These are phyloP conservation scores for Epichloe gansuensis DNA, from an alignment of 2,329 filamentous ascomycete species.

Conservation along the genomic window DNA sequence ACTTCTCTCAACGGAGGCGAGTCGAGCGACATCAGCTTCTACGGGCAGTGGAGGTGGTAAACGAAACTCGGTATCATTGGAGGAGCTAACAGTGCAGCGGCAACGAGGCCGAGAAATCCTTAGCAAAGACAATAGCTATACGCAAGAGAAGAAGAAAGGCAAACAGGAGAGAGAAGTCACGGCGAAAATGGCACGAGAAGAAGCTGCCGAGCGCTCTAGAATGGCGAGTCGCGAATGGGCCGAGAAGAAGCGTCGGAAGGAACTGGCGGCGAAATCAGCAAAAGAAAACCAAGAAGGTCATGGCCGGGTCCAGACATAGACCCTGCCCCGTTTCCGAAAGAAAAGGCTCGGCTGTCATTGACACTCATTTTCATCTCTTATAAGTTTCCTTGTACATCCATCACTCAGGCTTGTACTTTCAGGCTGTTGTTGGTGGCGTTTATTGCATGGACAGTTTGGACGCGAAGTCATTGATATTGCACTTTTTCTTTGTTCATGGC, in stretches of 20 bases:
- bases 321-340: neutral
- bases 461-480: neutral
- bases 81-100: constrained; percentile 38
- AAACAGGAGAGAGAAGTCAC: constrained; percentile 39
- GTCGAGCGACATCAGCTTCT: constrained; percentile 33
- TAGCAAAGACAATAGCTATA: constrained; percentile 35
- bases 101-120: constrained; percentile 41
- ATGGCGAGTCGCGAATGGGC: constrained; percentile 49
- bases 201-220: constrained; percentile 48
- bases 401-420: neutral
- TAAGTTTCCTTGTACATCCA: neutral
- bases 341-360: neutral
- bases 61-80: constrained; percentile 35
- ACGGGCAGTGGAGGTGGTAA: constrained; percentile 30
- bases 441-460: no score
- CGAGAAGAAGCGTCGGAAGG: constrained; percentile 39
- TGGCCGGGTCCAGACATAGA: neutral
- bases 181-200: constrained; percentile 41
- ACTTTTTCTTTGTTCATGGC: neutral
- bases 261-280: constrained; percentile 12
- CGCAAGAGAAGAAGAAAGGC: constrained; percentile 37
- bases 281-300: constrained; percentile 3
- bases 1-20: constrained; percentile 14
- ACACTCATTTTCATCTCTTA: neutral
- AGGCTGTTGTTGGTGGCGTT: no score